These are phyloP conservation scores for Cardamine occulta DNA, from an alignment of 345 rosid genomes.

Conservation along the genomic window DNA sequence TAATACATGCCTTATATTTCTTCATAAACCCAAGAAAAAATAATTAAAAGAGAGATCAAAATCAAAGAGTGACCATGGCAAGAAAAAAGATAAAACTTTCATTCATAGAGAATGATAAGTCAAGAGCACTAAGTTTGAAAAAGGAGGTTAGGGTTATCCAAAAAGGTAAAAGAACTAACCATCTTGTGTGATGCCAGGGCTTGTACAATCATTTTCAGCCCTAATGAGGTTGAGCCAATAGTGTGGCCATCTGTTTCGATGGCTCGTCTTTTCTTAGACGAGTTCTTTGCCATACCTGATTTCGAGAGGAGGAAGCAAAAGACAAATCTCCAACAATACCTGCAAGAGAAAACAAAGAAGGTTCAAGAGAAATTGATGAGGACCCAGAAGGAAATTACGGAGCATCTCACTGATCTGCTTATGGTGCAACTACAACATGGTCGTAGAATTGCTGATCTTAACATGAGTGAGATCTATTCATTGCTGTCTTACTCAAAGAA, in stretches of 20 bases:
- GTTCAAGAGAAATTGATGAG: not conserved
- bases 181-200: slow-evolving; percentile 62
- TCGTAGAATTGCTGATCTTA: not conserved
- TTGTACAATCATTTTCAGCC: slow-evolving; percentile 54
- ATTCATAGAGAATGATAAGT: slow-evolving; percentile 45
- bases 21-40: no score
- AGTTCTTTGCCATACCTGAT: slow-evolving; percentile 27
- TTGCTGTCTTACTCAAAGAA: slow-evolving; percentile 7
- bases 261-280: slow-evolving; percentile 25
- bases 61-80: slow-evolving; percentile 41
- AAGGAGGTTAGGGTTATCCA: slow-evolving; percentile 57
- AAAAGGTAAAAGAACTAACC: slow-evolving; percentile 61
- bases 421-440: slow-evolving; percentile 29
- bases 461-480: not conserved
- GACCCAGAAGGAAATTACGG: not conserved
- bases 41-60: not conserved
- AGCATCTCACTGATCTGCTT: slow-evolving; percentile 24
- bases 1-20: no score
- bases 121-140: slow-evolving; percentile 56
- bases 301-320: slow-evolving; percentile 8
- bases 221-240: slow-evolving; percentile 47
- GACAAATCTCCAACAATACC: slow-evolving; percentile 22
- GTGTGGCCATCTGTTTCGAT: slow-evolving; percentile 54
- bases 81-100: slow-evolving; percentile 59
- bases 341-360: slow-evolving; percentile 26